phyloP scores from a whole-genome alignment of 2,329 filamentous ascomycete species.

The Trichoderma atroviride region DNA sequence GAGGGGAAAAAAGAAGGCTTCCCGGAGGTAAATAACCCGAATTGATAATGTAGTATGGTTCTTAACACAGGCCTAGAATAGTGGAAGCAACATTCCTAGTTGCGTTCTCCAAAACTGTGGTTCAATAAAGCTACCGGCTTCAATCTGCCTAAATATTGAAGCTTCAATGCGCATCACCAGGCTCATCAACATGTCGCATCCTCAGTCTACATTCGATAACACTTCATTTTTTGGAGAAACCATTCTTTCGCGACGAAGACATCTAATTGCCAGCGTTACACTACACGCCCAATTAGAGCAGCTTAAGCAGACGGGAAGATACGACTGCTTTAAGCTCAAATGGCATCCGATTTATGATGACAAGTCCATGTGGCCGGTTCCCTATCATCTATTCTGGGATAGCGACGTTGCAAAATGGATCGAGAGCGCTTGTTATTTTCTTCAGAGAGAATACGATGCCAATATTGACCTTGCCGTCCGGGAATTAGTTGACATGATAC shows the following conservation, averaged over 20 bases:
- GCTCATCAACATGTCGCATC: not conserved
- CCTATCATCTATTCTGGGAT: conserved; percentile 6
- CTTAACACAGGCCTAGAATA: not conserved
- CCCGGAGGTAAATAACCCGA: not conserved
- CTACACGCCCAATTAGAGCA: not conserved
- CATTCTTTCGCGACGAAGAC: not conserved
- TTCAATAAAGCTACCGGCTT: not conserved
- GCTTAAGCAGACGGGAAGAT: conserved; percentile 4
- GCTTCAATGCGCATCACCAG: not conserved
- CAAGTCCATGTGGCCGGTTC: conserved; percentile 6
- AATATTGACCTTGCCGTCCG: not conserved
- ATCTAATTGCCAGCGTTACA: not conserved
- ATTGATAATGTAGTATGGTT: not conserved
- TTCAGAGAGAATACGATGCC: not conserved
- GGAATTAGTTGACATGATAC: conserved; percentile 3
- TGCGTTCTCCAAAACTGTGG: not conserved
- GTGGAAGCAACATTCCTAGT: not conserved
- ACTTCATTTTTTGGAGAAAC: not conserved
- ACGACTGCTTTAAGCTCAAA: not conserved
- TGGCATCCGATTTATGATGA: conserved; percentile 2
- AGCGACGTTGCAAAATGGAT: conserved; percentile 5
- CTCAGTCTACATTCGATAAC: not conserved
- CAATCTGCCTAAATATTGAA: not conserved
- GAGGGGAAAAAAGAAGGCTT: not conserved
- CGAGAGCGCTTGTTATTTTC: not conserved